phyloP scores from a whole-genome alignment of 176 grass and related monocot species.

The Thalia dealbata region DNA sequence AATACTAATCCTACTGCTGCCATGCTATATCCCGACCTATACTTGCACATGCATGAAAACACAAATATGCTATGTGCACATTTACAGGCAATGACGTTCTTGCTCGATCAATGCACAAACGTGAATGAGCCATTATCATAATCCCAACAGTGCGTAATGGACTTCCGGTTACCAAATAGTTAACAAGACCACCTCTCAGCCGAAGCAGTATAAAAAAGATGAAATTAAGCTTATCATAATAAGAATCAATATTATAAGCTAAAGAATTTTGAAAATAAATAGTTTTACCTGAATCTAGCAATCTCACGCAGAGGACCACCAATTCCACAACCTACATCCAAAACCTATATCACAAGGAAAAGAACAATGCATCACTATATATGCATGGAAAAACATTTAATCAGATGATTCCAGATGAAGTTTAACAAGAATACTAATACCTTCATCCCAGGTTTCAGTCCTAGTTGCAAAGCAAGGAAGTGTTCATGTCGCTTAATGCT shows the following conservation, averaged over 20 bases:
- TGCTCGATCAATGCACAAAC: background rate
- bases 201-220: background rate
- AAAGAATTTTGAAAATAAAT: slow-evolving; percentile 15
- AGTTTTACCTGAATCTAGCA: slow-evolving; percentile 77
- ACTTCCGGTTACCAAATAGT: background rate
- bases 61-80: background rate
- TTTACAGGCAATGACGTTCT: background rate
- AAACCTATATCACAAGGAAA: slow-evolving; percentile 42
- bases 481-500: slow-evolving; percentile 95
- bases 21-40: no score
- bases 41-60: no score
- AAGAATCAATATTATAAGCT: background rate
- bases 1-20: background rate
- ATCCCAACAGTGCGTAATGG: background rate
- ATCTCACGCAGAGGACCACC: slow-evolving; percentile 95
- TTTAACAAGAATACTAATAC: slow-evolving; percentile 17
- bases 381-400: background rate
- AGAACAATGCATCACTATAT: background rate
- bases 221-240: background rate
- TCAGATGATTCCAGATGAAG: slow-evolving; percentile 1
- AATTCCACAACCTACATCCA: slow-evolving; percentile 95
- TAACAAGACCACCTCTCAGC: background rate
- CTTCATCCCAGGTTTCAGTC: slow-evolving; percentile 89
- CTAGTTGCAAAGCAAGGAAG: slow-evolving; percentile 86
- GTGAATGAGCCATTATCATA: background rate